Evolutionary conservation across 1,284 basidiomycete species (phyloP).

Genomic region (Ustilago trichophora): DNA sequence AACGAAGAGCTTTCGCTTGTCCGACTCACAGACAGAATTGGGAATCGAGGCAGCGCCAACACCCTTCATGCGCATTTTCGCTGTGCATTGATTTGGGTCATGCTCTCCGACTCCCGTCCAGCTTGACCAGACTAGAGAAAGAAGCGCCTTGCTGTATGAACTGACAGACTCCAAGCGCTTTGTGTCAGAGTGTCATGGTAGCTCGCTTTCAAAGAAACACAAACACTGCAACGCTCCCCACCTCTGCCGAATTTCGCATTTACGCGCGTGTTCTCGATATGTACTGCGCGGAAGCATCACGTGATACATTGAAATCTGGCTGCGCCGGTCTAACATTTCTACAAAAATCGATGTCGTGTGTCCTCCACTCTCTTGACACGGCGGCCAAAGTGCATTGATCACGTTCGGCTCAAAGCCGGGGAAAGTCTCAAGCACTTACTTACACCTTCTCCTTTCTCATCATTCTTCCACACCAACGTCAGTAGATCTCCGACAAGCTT

Average conservation of each 20-base stretch:
- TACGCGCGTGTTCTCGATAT: slow-evolving; percentile 3
- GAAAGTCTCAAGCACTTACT: slow-evolving; percentile 1
- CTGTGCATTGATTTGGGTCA: not conserved
- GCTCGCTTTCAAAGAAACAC: slow-evolving; percentile 1
- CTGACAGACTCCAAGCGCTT: too few species aligned
- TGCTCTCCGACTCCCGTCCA: slow-evolving; percentile 13
- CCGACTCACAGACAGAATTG: too few species aligned
- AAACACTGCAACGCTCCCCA: slow-evolving; percentile 5
- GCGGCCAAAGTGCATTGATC: slow-evolving; percentile 31
- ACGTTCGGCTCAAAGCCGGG: slow-evolving; percentile 12
- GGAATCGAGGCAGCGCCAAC: too few species aligned
- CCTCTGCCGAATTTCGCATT: slow-evolving; percentile 2
- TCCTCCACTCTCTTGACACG: slow-evolving; percentile 14
- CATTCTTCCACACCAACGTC: not conserved
- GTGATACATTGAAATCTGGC: slow-evolving; percentile 1
- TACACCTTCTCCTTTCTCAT: not conserved
- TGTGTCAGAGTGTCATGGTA: too few species aligned
- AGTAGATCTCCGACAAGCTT: too few species aligned
- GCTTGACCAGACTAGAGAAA: not conserved
- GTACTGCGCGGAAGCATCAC: slow-evolving; percentile 19
- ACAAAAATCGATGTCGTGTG: slow-evolving; percentile 30
- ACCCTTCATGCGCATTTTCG: too few species aligned
- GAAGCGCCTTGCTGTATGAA: not conserved
- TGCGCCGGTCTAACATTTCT: slow-evolving; percentile 1
- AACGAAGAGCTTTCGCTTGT: too few species aligned